Evolutionary conservation across 2,329 filamentous ascomycete species (phyloP).

Genomic region (Pseudophaeomoniella oleicola): DNA sequence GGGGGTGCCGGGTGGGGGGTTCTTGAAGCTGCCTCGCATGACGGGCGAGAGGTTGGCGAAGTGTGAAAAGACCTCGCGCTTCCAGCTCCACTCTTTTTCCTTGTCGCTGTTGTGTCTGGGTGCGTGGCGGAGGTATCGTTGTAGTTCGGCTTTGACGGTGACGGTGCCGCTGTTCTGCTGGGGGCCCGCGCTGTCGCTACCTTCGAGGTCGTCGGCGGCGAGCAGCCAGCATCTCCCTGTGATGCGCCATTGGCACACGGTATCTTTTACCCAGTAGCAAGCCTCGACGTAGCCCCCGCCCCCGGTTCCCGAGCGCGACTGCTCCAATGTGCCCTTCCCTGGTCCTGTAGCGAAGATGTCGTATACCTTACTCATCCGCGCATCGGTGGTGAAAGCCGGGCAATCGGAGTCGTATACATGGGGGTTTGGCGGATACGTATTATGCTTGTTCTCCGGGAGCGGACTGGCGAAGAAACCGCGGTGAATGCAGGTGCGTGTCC

Average conservation of each 20-base stretch:
- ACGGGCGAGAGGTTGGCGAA: constrained; percentile 78
- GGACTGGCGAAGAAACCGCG: constrained; percentile 66
- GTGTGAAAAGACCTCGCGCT: constrained; percentile 64
- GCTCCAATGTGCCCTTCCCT: constrained; percentile 28
- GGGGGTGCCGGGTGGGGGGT: constrained; percentile 53
- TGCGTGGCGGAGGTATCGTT: constrained; percentile 39
- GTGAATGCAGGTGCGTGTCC: constrained; percentile 68
- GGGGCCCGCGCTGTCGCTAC: constrained; percentile 28
- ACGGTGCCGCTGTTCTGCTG: constrained; percentile 39
- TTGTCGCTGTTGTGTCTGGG: constrained; percentile 14
- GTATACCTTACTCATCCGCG: constrained; percentile 67
- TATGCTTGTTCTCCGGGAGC: constrained; percentile 56
- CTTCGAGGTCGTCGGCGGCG: constrained; percentile 49
- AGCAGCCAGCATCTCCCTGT: constrained; percentile 64
- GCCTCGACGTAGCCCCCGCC: constrained; percentile 64
- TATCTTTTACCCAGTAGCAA: constrained; percentile 62
- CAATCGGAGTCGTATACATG: constrained; percentile 59
- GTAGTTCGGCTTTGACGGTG: constrained; percentile 46
- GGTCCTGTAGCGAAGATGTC: constrained; percentile 48
- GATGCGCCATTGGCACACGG: constrained; percentile 70
- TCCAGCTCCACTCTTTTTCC: constrained; percentile 56
- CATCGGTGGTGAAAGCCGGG: constrained; percentile 74
- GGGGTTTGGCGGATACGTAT: constrained; percentile 59
- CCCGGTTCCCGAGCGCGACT: constrained; percentile 35
- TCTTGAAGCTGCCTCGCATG: constrained; percentile 63